Evolutionary conservation across 331 rosid species (phyloP).

Genomic region (Quercus phellos): DNA sequence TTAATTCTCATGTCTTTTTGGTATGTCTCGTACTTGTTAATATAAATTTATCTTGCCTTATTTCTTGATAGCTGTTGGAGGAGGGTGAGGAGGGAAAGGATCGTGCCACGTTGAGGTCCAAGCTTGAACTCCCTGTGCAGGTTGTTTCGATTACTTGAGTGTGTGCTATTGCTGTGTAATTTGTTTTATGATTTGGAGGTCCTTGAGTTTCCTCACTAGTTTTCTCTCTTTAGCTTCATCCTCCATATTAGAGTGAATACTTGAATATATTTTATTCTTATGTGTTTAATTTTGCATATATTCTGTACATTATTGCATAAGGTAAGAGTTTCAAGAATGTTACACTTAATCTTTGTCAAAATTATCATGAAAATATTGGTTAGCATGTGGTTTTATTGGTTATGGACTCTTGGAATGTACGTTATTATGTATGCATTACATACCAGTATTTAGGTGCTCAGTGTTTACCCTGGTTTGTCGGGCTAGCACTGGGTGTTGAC

Average conservation of each 20-base stretch:
- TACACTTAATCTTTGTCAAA: neutral
- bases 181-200: conserved; percentile 16
- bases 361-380: neutral
- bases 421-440: neutral
- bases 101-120: conserved; percentile 74
- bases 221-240: neutral
- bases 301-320: neutral
- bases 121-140: conserved; percentile 98
- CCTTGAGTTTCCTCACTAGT: conserved; percentile 4
- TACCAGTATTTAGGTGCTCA: neutral
- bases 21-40: conserved; percentile 7
- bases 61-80: conserved; percentile 59
- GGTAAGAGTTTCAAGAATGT: neutral
- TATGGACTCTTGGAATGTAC: neutral
- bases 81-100: conserved; percentile 96
- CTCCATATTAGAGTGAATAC: neutral
- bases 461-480: neutral
- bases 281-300: neutral
- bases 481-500: neutral
- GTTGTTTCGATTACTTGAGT: conserved; percentile 35
- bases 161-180: neutral
- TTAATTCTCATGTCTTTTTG: conserved; percentile 2
- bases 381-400: neutral
- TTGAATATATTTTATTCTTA: no score
- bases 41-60: conserved; percentile 7